These are phyloP conservation scores for Fusarium praegraminearum DNA, from an alignment of 2,329 filamentous ascomycete genomes.

Conservation along the genomic window DNA sequence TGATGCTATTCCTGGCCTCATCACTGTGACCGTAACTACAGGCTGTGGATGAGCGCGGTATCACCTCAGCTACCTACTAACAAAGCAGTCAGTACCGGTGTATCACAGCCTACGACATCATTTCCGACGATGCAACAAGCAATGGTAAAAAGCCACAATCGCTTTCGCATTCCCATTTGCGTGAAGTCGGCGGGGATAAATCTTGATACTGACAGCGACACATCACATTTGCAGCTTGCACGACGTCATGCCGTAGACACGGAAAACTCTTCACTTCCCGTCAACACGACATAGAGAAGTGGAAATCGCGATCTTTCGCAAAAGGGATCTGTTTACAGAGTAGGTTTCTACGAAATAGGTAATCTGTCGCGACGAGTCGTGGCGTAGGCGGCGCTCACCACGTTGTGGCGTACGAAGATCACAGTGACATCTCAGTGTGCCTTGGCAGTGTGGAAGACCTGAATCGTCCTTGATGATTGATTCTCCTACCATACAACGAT, in stretches of 20 bases:
- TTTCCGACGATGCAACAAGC: slow-evolving; percentile 21
- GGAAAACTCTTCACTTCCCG: neutral
- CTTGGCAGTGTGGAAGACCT: slow-evolving; percentile 4
- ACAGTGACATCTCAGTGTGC: slow-evolving; percentile 25
- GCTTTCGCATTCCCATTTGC: slow-evolving; percentile 18
- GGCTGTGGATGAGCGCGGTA: neutral
- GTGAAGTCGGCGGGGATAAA: neutral
- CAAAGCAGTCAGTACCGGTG: neutral
- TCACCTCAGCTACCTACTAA: slow-evolving; percentile 12
- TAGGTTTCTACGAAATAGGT: slow-evolving; percentile 21
- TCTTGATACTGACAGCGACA: slow-evolving; percentile 12
- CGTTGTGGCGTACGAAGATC: slow-evolving; percentile 13
- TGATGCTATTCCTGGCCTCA: slow-evolving; percentile 37
- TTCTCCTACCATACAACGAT: neutral
- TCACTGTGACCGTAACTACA: neutral
- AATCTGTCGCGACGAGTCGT: slow-evolving; percentile 13
- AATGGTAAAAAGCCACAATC: slow-evolving; percentile 17
- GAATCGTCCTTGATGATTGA: neutral
- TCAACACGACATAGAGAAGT: neutral
- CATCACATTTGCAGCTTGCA: slow-evolving; percentile 4
- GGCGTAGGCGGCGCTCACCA: slow-evolving; percentile 35
- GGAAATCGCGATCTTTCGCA: slow-evolving; percentile 18
- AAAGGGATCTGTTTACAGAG: slow-evolving; percentile 9
- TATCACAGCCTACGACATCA: slow-evolving; percentile 13
- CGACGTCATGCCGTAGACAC: slow-evolving; percentile 19